A percentile compares a stretch with the other conserved stretches of the same genome.
Conservation (phyloP, 1,284 basidiomycete species). For the Grifola frondosa region DNA sequence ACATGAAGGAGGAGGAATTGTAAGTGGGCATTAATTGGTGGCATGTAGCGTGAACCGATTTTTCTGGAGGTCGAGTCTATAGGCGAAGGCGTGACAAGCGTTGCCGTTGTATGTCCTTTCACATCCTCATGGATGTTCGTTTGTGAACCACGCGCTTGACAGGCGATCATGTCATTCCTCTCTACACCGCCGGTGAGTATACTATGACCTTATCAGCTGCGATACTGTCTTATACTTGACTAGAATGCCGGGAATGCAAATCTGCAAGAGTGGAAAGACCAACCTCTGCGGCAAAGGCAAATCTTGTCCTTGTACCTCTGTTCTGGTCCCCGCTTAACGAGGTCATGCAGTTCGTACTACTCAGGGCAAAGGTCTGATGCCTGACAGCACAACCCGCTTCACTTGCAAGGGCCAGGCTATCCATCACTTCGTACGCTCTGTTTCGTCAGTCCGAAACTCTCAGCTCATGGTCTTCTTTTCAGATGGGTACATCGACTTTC, state of each 20-base stretch:
- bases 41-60: slow-evolving; percentile 1
- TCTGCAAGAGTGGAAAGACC: slow-evolving; percentile 99
- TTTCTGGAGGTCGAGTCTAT: slow-evolving; percentile 82
- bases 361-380: slow-evolving; percentile 97
- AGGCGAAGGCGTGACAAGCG: slow-evolving; percentile 89
- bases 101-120: slow-evolving; percentile 53
- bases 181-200: slow-evolving; percentile 82
- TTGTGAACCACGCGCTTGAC: too few relatives aligned
- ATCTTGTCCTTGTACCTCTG: slow-evolving; percentile 7
- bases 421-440: slow-evolving; percentile 80
- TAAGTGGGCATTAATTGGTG: slow-evolving; percentile 37
- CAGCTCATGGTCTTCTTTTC: slow-evolving; percentile 2
- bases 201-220: slow-evolving; percentile 1
- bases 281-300: slow-evolving; percentile 89
- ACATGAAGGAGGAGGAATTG: slow-evolving; percentile 86
- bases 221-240: slow-evolving; percentile 8
- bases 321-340: not conserved
- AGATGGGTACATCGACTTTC: slow-evolving; percentile 99
- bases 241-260: slow-evolving; percentile 94
- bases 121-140: not conserved
- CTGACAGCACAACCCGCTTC: slow-evolving; percentile 91
- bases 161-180: slow-evolving; percentile 93
- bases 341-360: slow-evolving; percentile 80
- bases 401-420: slow-evolving; percentile 86
- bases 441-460: not conserved